Evolutionary conservation across 2,329 filamentous ascomycete species (phyloP), one percentile per base, ranked within the genome.

Genomic region (Cadophora malorum): DNA sequence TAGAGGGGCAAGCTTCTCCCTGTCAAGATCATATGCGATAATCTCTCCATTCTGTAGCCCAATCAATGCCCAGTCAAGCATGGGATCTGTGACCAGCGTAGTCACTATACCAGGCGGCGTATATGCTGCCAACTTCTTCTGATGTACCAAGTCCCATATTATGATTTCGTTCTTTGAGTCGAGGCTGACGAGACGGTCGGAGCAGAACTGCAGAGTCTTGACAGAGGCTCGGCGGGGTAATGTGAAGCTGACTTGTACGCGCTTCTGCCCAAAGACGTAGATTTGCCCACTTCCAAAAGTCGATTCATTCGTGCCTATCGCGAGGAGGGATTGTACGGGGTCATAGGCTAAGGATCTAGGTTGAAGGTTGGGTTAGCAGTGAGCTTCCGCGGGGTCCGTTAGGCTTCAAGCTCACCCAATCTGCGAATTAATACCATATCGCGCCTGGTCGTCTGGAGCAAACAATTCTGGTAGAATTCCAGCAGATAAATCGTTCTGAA

Each of bases 21-120:
- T 87, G 76, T 98, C 96, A 66, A 99, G 84, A 78, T 99, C 96
- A 78, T 95, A 99, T n/a, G 93, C 93, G 68, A 95, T 85, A 12
- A 98, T 84, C 67, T 98, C 94, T 69, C 95, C 94, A 76, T 86
- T 92, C 71, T 92, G 88, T 70, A 94, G 82, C 14, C 94, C 96
- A 55, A 98, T 83, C 70, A 99, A 91, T 47, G 91, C 93, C 88
- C 96, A 99, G 79, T 99, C 96, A 69, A 99, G 84, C 81, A 93
- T 92, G 0, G 95, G 93, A 78, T 99, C 96, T 8, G 91, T 94
- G 67, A 91, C 85, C 75, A 98, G 78, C 38, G 88, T 86, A 16
- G 88, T 90, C 23, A 94, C 92, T 60, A 89, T 85, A 6, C 93
- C 94, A 0, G 93, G 92, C 10, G 93, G 90, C 4, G 91, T 88